Conservation (phyloP, 2,329 filamentous ascomycete species). For the Lecanicillium sp. region DNA sequence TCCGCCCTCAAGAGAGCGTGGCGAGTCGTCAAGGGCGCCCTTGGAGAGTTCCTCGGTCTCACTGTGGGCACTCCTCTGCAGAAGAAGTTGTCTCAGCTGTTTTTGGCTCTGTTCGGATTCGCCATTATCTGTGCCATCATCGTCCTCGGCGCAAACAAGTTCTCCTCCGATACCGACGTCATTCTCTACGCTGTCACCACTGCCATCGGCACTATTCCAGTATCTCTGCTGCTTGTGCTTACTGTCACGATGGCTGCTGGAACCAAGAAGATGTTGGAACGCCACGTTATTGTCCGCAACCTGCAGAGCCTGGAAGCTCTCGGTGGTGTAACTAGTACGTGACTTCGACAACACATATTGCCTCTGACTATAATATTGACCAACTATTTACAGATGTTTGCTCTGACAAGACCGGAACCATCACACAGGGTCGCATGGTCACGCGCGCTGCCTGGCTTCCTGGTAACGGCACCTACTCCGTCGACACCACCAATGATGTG, state of each 20-base stretch:
- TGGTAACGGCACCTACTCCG: conserved; percentile 22
- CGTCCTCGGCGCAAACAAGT: conserved; percentile 29
- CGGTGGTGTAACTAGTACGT: conserved; percentile 39
- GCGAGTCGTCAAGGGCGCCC: conserved; percentile 6
- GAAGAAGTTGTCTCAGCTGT: conserved; percentile 59
- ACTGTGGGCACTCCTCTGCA: conserved; percentile 59
- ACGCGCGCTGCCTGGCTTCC: conserved; percentile 23
- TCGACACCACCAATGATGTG: conserved; percentile 20
- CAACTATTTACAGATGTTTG: conserved; percentile 16
- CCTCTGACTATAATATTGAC: not conserved
- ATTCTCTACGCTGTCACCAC: conserved; percentile 31
- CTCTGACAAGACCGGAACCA: conserved; percentile 26
- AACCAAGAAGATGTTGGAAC: conserved; percentile 37
- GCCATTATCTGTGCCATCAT: conserved; percentile 34
- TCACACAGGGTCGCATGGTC: conserved; percentile 23
- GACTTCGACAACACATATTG: not conserved
- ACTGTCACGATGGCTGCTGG: conserved; percentile 47
- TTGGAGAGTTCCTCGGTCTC: conserved; percentile 35
- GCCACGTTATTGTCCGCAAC: conserved; percentile 40
- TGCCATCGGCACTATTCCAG: conserved; percentile 36
- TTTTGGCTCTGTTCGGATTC: conserved; percentile 55
- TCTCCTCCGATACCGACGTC: conserved; percentile 24
- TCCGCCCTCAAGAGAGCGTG: conserved; percentile 2
- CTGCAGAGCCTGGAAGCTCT: conserved; percentile 39
- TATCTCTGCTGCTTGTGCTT: conserved; percentile 37